These are phyloP conservation scores for Diospyros lotus DNA, from an alignment of 148 eudicot species.

Conservation along the genomic window DNA sequence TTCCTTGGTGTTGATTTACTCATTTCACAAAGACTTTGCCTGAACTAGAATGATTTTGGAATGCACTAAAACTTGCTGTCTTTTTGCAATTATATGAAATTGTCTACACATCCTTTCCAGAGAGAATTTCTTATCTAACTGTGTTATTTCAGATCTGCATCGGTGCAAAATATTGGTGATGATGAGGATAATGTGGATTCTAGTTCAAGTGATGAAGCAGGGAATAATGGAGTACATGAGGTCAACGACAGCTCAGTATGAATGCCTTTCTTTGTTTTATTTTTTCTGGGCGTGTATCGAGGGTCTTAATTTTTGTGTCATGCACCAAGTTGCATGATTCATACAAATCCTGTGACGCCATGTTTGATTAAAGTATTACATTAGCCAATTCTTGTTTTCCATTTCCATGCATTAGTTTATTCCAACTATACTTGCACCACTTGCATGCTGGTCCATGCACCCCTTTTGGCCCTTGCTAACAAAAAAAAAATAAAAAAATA, in stretches of 20 bases:
- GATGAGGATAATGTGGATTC: slow-evolving; percentile 81
- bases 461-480: not conserved
- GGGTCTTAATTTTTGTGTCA: not conserved
- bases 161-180: slow-evolving; percentile 54
- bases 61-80: not conserved
- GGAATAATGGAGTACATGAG: slow-evolving; percentile 38
- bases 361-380: not conserved
- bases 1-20: no score
- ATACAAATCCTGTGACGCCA: not conserved
- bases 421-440: not conserved
- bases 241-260: slow-evolving; percentile 72
- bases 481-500: not conserved
- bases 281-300: not conserved
- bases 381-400: not conserved
- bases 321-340: not conserved
- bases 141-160: slow-evolving; percentile 60
- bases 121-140: slow-evolving; percentile 10
- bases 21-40: no score
- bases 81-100: not conserved
- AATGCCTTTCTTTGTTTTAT: not conserved
- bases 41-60: no score
- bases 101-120: not conserved
- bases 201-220: slow-evolving; percentile 69
- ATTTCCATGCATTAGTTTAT: not conserved
- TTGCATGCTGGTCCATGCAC: not conserved